These are phyloP conservation scores for Umbelopsis vinacea DNA, from an alignment of 192 early-diverging fungal species.

Conservation along the genomic window DNA sequence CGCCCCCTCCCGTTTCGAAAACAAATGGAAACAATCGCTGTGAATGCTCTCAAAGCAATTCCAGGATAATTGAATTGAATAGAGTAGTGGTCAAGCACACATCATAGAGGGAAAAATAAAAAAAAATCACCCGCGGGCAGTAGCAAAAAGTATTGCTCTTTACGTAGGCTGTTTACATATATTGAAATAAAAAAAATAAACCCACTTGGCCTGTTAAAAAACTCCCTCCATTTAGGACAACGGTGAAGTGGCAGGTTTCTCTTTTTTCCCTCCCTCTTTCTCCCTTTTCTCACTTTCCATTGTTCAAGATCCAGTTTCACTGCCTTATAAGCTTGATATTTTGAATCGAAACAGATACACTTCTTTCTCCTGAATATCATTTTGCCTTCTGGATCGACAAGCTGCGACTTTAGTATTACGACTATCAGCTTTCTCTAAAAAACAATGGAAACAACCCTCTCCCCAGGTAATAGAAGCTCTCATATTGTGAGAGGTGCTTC, in stretches of 20 bases:
- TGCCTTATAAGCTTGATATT: not conserved
- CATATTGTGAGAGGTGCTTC: not conserved
- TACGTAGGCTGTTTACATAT: not conserved
- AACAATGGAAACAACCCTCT: conserved; percentile 1
- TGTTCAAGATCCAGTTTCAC: conserved; percentile 24
- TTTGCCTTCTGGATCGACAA: conserved; percentile 3
- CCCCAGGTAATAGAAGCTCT: conserved; percentile 7
- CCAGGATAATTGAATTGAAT: not conserved
- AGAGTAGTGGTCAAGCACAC: not conserved
- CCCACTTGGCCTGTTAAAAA: conserved; percentile 7
- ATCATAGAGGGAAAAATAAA: not conserved
- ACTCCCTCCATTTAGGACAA: conserved; percentile 3
- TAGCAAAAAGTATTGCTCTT: conserved; percentile 1
- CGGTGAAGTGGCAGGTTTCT: conserved; percentile 11
- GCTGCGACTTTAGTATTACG: not conserved
- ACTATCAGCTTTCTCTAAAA: not conserved
- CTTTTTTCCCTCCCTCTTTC: conserved; percentile 18
- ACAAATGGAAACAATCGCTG: no score
- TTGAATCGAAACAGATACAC: conserved; percentile 1
- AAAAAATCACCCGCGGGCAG: conserved; percentile 22
- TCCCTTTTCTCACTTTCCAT: conserved; percentile 6
- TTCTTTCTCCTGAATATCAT: conserved; percentile 16
- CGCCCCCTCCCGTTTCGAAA: not conserved
- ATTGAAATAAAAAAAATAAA: conserved; percentile 18
- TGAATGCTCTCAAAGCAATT: no score